Base-by-base conservation (phyloP, 2,329 filamentous ascomycete species). In the Exutisphaerella laricina region DNA sequence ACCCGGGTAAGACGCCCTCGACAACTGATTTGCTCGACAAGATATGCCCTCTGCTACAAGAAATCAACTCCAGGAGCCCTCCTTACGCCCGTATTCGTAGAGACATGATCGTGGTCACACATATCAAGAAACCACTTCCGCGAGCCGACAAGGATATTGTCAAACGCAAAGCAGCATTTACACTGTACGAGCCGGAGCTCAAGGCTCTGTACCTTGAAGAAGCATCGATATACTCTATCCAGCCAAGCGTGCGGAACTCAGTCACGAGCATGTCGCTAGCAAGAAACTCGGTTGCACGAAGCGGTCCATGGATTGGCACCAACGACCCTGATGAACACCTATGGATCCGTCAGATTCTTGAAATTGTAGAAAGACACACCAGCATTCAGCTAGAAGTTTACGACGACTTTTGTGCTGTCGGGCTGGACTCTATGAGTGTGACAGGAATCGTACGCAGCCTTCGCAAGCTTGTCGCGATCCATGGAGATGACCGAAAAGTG, bases 371-470 rank as follows among this genome's bases (percentile, higher is more conserved):
- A 17, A 22, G 39, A 5, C 36, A 26, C 6, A 43, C 40, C 9
- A 40, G 40, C 6, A 22, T 48, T 3, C 23, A n/a, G 21, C 36
- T 33, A 25, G 28, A 36, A 12, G 38, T n/a, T n/a, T 36, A 45
- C 4, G 34, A 46, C 13, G 37, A 52, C 25, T 40, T 49, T 16
- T 49, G 46, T 34, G 34, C 43, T 2, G 43, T 34, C 8, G 49
- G 49, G 2, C 30, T 49, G 4, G 46, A 52, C 17, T 52, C 49
- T 6, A 16, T 44, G 5, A 14, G 76, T 71, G 0, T 74, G 71
- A 10, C 70, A 67, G 4, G 31, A 7, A 35, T 51, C 12, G 39
- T 39, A 7, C 42, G 43, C 12, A 34, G 42, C 8, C 32, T 51
- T 12, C 47, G 40, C 3, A 14, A 40, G 4, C 26, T 53, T 3